Conservation (phyloP, 1,284 basidiomycete species). For the Wallemia mellicola region DNA sequence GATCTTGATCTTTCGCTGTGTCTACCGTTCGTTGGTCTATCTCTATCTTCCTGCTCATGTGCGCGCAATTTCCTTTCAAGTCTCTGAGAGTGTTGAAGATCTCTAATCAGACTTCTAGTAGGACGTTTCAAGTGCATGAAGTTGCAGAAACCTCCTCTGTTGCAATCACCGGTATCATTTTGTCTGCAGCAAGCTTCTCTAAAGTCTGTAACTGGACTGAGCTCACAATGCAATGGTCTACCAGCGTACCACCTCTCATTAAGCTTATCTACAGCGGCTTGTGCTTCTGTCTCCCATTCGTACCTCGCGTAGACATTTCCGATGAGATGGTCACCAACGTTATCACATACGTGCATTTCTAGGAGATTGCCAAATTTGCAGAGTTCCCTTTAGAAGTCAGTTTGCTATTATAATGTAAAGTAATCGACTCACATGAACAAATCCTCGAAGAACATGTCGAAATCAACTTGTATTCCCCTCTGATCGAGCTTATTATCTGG, state of each 20-base stretch:
- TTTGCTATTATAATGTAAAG: background rate
- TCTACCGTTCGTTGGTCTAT: no score
- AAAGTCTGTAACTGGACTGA: constrained; percentile 95
- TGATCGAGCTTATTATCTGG: constrained; percentile 58
- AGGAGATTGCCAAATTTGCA: constrained; percentile 80
- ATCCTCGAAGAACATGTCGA: constrained; percentile 92
- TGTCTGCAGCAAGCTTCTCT: constrained; percentile 95
- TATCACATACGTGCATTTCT: constrained; percentile 94
- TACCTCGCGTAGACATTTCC: constrained; percentile 97
- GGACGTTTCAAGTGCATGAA: constrained; percentile 60
- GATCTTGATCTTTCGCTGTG: no score
- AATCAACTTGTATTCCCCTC: constrained; percentile 72
- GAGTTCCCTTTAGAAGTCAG: constrained; percentile 26
- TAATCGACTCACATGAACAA: constrained; percentile 30
- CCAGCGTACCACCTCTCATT: constrained; percentile 91
- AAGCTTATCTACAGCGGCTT: constrained; percentile 64
- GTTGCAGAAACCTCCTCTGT: constrained; percentile 89
- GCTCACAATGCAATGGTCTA: constrained; percentile 85
- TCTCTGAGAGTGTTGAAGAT: background rate
- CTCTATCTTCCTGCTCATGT: background rate
- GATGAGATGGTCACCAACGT: constrained; percentile 93
- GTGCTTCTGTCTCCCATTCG: constrained; percentile 94
- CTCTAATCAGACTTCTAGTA: constrained; percentile 3
- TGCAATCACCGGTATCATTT: constrained; percentile 89
- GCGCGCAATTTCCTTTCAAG: constrained; percentile 1